phyloP scores from a whole-genome alignment of 208 protist genomes.

The Trypanosomatidae sp. region DNA sequence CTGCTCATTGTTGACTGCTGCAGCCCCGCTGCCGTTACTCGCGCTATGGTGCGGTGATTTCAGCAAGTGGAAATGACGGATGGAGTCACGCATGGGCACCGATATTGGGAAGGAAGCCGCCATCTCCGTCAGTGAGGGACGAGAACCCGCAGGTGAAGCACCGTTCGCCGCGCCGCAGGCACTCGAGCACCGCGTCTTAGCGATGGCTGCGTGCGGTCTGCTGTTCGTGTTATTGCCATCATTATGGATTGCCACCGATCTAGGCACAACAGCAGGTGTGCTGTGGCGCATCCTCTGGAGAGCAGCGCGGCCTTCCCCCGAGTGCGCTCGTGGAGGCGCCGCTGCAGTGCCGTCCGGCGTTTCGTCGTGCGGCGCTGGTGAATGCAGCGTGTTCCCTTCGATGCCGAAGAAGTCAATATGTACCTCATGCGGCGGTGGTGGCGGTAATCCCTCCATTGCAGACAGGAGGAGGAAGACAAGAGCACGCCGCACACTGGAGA shows the following conservation, averaged over 20 bases:
- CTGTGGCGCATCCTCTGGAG: neutral
- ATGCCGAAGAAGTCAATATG: neutral
- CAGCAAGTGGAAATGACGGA: conserved; percentile 14
- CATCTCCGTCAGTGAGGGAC: neutral
- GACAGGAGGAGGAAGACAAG: neutral
- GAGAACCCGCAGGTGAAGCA: neutral
- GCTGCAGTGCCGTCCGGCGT: neutral
- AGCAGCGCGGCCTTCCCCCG: neutral
- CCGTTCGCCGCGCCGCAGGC: neutral
- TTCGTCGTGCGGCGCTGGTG: neutral
- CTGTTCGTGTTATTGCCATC: conserved; percentile 5
- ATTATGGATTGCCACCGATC: neutral
- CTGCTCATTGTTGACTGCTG: neutral
- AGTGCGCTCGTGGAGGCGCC: neutral
- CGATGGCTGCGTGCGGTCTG: conserved; percentile 4
- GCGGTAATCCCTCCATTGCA: neutral
- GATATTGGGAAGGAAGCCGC: neutral
- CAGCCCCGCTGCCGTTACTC: neutral
- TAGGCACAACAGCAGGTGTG: neutral
- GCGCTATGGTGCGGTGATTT: neutral
- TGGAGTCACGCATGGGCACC: conserved; percentile 10
- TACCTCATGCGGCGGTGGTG: neutral
- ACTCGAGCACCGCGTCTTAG: neutral
- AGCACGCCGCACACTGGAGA: neutral
- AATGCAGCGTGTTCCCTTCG: neutral